Evolutionary conservation across 2,329 filamentous ascomycete species (phyloP).

Genomic region (Aspergillus sojae): DNA sequence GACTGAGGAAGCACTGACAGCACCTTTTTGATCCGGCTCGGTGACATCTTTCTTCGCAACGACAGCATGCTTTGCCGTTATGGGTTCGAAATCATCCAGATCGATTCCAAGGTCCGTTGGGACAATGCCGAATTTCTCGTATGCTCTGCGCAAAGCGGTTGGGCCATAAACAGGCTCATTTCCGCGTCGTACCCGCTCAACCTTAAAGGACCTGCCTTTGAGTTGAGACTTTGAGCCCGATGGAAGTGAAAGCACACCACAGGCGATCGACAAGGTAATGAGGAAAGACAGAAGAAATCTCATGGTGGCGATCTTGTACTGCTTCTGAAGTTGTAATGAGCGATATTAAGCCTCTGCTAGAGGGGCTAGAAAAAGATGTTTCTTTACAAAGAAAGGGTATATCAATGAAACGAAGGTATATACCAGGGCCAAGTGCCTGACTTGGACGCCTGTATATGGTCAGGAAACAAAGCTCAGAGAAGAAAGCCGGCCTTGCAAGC

Average conservation of each 20-base stretch:
- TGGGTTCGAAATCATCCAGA: conserved; percentile 38
- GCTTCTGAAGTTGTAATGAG: conserved; percentile 1
- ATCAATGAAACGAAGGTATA: conserved; percentile 3
- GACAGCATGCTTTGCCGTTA: conserved; percentile 27
- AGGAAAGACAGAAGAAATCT: conserved; percentile 31
- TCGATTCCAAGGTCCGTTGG: conserved; percentile 45
- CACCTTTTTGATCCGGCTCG: conserved; percentile 49
- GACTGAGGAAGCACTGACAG: conserved; percentile 66
- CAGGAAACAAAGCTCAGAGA: neutral
- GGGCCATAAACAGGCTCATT: conserved; percentile 62
- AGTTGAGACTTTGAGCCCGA: conserved; percentile 23
- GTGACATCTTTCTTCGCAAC: conserved; percentile 30
- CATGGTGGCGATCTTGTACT: conserved; percentile 25
- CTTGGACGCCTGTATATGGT: conserved; percentile 10
- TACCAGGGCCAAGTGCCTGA: conserved; percentile 16
- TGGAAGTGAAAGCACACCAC: conserved; percentile 37
- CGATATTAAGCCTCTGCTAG: neutral
- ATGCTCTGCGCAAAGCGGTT: conserved; percentile 65
- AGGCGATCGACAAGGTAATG: conserved; percentile 34
- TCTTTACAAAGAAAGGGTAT: conserved; percentile 5
- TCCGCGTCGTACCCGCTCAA: conserved; percentile 60
- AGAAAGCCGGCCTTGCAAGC: conserved; percentile 4
- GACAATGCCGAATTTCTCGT: conserved; percentile 67
- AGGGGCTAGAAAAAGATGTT: neutral
- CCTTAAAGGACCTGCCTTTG: conserved; percentile 58